Percentiles rank a stretch among this genome's conserved stretches.
Evolutionary conservation across 768 basidiomycete species (phyloP).

Genomic region (Gloeopeniophorella convolvens): DNA sequence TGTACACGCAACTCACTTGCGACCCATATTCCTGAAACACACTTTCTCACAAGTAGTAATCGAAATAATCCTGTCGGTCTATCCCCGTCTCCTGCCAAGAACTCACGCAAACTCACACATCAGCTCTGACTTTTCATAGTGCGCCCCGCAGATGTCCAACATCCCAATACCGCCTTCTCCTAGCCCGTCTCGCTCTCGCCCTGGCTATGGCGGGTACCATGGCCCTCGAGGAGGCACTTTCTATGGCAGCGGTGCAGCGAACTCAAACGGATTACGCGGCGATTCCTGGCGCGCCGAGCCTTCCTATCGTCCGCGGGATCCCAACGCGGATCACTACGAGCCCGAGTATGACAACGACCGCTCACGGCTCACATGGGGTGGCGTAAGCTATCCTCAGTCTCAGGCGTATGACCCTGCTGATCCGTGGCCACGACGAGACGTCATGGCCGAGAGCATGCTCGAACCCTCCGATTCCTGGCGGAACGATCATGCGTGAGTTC

Average conservation of each 20-base stretch:
- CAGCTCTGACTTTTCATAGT: slow-evolving; percentile 11
- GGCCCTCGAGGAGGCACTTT: slow-evolving; percentile 33
- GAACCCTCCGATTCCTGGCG: slow-evolving; percentile 67
- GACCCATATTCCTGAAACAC: slow-evolving; percentile 3
- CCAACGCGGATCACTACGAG: slow-evolving; percentile 12
- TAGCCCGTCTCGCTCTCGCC: slow-evolving; percentile 36
- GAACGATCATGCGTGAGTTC: slow-evolving; percentile 13
- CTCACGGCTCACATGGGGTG: slow-evolving; percentile 8
- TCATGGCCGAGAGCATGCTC: slow-evolving; percentile 49
- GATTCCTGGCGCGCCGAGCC: slow-evolving; percentile 38
- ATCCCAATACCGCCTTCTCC: slow-evolving; percentile 45
- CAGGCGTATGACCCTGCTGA: slow-evolving; percentile 25
- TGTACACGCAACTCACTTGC: background rate
- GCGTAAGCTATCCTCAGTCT: slow-evolving; percentile 17
- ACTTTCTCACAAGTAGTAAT: background rate
- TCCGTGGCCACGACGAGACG: slow-evolving; percentile 29
- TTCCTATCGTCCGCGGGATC: slow-evolving; percentile 34
- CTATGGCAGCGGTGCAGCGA: slow-evolving; percentile 36
- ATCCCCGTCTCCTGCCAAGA: background rate
- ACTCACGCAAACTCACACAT: slow-evolving; percentile 2
- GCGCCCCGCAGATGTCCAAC: slow-evolving; percentile 17
- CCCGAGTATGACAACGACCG: slow-evolving; percentile 6
- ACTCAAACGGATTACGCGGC: slow-evolving; percentile 32
- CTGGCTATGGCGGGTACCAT: slow-evolving; percentile 46
- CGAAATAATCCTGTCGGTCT: background rate